Evolutionary conservation across 768 basidiomycete species (phyloP).

Genomic region (Rhodotorula paludigena): DNA sequence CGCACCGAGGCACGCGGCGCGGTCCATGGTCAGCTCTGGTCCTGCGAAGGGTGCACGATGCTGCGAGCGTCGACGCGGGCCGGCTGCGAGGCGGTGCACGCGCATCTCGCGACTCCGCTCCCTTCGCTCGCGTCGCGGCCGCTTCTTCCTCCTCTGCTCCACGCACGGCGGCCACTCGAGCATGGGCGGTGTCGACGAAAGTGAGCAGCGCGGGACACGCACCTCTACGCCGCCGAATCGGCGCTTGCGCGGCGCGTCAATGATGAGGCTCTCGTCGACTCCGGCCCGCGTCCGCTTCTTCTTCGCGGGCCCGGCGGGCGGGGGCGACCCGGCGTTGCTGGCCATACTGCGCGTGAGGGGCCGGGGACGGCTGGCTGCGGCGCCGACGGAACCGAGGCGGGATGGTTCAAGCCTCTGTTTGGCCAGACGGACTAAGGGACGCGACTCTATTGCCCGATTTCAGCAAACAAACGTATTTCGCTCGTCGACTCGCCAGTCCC

Average conservation of each 20-base stretch:
- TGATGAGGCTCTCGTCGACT: constrained; percentile 3
- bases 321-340: background rate
- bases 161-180: background rate
- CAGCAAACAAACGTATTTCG: too few species aligned
- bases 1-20: background rate
- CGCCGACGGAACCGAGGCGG: background rate
- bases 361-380: background rate
- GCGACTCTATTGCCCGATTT: too few species aligned
- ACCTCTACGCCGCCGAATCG: background rate
- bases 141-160: background rate
- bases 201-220: background rate
- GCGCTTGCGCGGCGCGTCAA: background rate
- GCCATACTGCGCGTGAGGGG: background rate
- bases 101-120: background rate
- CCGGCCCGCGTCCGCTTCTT: background rate
- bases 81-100: background rate
- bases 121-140: background rate
- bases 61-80: background rate
- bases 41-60: background rate
- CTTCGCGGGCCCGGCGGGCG: background rate
- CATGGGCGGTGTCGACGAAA: background rate
- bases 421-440: too few species aligned
- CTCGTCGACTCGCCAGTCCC: too few species aligned
- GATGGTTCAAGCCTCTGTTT: background rate
- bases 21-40: background rate